Evolutionary conservation across 2,329 filamentous ascomycete genomes (phyloP), one percentile per base, ranked within the genome.

Genomic region (Neopestalotiopsis rosae): DNA sequence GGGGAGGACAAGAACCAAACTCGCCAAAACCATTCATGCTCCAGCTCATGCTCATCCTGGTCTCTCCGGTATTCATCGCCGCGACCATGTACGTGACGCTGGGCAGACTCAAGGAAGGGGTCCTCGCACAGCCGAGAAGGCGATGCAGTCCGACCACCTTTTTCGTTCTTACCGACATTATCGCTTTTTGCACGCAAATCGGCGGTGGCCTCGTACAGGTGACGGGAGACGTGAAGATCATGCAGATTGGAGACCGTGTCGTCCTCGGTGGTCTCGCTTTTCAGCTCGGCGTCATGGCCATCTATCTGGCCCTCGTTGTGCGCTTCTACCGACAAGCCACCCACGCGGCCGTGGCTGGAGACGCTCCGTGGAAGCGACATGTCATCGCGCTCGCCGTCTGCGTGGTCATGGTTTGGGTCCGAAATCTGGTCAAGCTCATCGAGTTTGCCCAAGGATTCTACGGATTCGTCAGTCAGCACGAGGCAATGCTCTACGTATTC

Each of bases 381-480:
- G 24, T 40, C 9, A 14, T 34, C 32, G 61, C 34, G 1, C 34
- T 17, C 20, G 57, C 9, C 45, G 45, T 52, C n/a, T 4, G 34
- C 34, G 58, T 61, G 20, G 58, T 61, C 14, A 28, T 42, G 10
- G 20, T 63, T 10, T 63, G 61, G 61, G 34, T 63, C 28, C 61
- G 61, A 12, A 63, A 63, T 20, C 34, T 63, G 1, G 61, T 63
- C 20, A 34, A 24, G 32, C 30, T 14, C 3, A 42, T 63, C 6
- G 61, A 63, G 61, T 63, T 63, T 20, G 61, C n/a, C 3, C 30
- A 63, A n/a, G 61, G 61, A 9, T 63, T 63, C 14, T 42, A 63
- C 34, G 61, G 61, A 5, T n/a, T 20, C 61, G 20, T 63, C 34
- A 63, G 14, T 13, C 32, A 63, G 12, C 28, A 42, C 38, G 61